A percentile compares a stretch with the other conserved stretches of the same genome.
phyloP scores from a whole-genome alignment of 371 early-diverging fungal genomes.

The Mortierella sp. region DNA sequence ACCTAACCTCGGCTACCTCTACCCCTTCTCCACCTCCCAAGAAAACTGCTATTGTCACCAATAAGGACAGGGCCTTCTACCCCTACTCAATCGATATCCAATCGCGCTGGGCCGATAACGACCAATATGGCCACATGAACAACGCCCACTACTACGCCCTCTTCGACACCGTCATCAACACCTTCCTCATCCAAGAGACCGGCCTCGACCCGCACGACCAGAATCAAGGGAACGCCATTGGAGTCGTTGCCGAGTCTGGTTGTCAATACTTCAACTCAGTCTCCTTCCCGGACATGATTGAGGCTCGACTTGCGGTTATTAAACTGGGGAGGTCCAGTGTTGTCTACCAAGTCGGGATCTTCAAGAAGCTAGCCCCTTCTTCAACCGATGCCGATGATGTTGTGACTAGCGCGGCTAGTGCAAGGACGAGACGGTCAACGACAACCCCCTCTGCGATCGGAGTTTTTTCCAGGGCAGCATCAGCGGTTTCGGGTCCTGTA shows the following conservation, averaged over 20 bases:
- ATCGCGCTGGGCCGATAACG: constrained; percentile 71
- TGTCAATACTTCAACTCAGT: constrained; percentile 66
- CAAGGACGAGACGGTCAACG: not conserved
- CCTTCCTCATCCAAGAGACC: constrained; percentile 66
- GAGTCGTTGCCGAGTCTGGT: constrained; percentile 68
- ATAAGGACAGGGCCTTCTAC: constrained; percentile 54
- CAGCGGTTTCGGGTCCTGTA: constrained; percentile 15
- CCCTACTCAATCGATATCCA: constrained; percentile 57
- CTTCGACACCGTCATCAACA: constrained; percentile 73
- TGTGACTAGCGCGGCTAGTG: not conserved
- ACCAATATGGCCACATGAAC: constrained; percentile 76
- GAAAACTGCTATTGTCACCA: constrained; percentile 27
- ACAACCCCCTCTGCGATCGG: constrained; percentile 25
- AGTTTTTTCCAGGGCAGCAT: constrained; percentile 26
- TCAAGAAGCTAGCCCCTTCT: constrained; percentile 53
- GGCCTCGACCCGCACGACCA: constrained; percentile 60
- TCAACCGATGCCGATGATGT: not conserved
- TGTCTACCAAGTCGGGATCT: constrained; percentile 73
- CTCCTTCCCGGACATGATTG: constrained; percentile 67
- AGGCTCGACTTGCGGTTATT: constrained; percentile 68
- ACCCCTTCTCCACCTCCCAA: not conserved
- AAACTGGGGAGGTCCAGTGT: constrained; percentile 71
- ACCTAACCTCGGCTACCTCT: constrained; percentile 26
- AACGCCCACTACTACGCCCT: constrained; percentile 72
- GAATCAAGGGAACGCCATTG: constrained; percentile 61